Base-by-base conservation (phyloP, 805 yeast genomes). In the Barnettozyma sp. region DNA sequence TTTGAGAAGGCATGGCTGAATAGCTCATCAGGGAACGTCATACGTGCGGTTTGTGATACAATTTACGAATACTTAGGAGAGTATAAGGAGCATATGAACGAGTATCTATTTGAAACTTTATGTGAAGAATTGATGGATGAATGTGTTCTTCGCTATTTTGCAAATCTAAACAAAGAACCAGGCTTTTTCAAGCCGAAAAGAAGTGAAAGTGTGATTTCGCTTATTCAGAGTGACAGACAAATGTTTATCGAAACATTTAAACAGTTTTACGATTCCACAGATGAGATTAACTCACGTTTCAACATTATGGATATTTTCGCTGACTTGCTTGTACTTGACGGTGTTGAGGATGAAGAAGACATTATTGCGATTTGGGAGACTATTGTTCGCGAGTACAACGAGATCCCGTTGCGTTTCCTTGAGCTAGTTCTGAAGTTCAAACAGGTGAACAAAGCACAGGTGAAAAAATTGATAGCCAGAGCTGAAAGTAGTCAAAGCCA, bases 31-130 rank as follows among this genome's bases (percentile, higher is more conserved):
- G 77, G 76, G 14, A 65, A 62, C 23, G 70, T 72, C 55, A 73
- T 82, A 1, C 71, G 72, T 41, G 77, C 73, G 42, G 74, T 82
- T 21, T 69, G 73, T 3, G 86, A 78, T 45, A 85, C 95, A 0
- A 63, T 83, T n/a, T 68, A 63, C 25, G 95, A 85, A 49, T 85
- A 82, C 56, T 62, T 82, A 56, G 67, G 65, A 14, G 95, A 85
- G 39, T 68, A 82, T 33, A 62, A 74, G 46, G 65, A 58, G 22
- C 65, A 65, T 22, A 58, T 76, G 64, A 69, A 73, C 39, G 62
- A 66, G n/a, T 69, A 71, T 36, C 58, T 78, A 25, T 73, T 70
- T 49, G 76, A 69, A 22, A 65, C 73, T 13, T 61, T 77, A 36
- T 50, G 71, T 7, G 82, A 75, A 34, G 70, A 69, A 35, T 55